Evolutionary conservation across 495 filamentous ascomycete genomes (phyloP), one percentile per base, ranked within the genome.

Genomic region (Aspergillus carlsbadensis): DNA sequence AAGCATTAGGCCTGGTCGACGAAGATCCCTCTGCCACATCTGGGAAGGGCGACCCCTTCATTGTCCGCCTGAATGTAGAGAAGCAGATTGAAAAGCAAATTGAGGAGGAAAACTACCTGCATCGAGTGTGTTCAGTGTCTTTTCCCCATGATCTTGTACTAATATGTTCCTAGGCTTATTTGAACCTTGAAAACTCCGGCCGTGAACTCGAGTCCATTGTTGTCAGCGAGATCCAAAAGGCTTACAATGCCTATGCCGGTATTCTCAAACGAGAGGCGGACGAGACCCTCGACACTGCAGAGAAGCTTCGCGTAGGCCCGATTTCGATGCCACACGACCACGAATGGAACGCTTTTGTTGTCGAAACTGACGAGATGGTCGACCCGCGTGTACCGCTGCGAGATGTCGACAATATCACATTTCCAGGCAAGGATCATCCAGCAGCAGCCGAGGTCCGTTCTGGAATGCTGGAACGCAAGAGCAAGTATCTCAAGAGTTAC

Each of bases 401-500:
- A 44, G 82, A 85, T 36, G 70, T 91, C 15, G 84, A 96, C 62
- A 87, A 88, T 62, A 96, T 98, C 61, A 84, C 88, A 34, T 98
- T 98, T 70, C 92, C 93, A n/a, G 94, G 94, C 14, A 88, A 88
- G 62, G 83, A 96, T 64, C 90, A 96, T 68, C 88, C 88, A 48
- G 87, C 91, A 36, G 91, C 90, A 31, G 83, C 87, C 51, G 94
- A 96, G 65, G 86, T 98, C 33, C 81, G 90, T 45, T 88, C 89
- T 6, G 94, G 94, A 1, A 86, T 96, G 75, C 78, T 98, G 50
- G 94, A 98, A 76, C 87, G 94, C 44, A 98, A 97, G 83, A 95
- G 89, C 81, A 98, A 98, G 67, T 98, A 98, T 69, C 77, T 98
- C 39, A 98, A 98, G 81, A 96, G 91, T 66, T 98, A 96, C 70